phyloP scores from a whole-genome alignment of 2,329 filamentous ascomycete genomes.

The Beauveria sp. region DNA sequence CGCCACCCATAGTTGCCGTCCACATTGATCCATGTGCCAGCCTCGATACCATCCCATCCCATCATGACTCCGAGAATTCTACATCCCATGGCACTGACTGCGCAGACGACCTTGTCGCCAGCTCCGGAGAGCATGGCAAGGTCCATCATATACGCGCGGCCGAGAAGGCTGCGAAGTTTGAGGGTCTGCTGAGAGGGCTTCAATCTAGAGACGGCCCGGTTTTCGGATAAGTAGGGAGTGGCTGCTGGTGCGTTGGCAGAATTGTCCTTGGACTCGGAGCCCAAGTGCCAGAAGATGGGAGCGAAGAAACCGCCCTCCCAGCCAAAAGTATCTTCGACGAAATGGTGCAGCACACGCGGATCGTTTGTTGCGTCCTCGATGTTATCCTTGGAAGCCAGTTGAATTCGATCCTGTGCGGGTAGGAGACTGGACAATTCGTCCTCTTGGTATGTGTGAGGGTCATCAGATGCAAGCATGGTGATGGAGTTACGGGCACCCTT shows the following conservation, averaged over 20 bases:
- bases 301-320: slow-evolving; percentile 87
- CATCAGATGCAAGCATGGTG: slow-evolving; percentile 68
- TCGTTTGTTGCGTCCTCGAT: slow-evolving; percentile 34
- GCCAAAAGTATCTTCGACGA: slow-evolving; percentile 68
- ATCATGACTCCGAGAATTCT: slow-evolving; percentile 75
- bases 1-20: slow-evolving; percentile 61
- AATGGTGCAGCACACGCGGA: slow-evolving; percentile 49
- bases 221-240: slow-evolving; percentile 16
- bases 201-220: slow-evolving; percentile 19
- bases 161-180: slow-evolving; percentile 64
- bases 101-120: slow-evolving; percentile 67
- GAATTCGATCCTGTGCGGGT: slow-evolving; percentile 68
- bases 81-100: slow-evolving; percentile 65
- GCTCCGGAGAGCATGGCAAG: slow-evolving; percentile 62
- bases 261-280: slow-evolving; percentile 37
- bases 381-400: slow-evolving; percentile 58
- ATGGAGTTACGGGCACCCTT: slow-evolving; percentile 34
- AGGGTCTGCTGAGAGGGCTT: slow-evolving; percentile 47
- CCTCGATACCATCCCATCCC: slow-evolving; percentile 66
- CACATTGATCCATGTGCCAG: slow-evolving; percentile 67
- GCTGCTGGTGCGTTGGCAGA: slow-evolving; percentile 26
- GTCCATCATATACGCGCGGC: slow-evolving; percentile 75
- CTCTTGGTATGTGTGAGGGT: slow-evolving; percentile 64
- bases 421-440: slow-evolving; percentile 51
- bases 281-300: slow-evolving; percentile 74